Conservation (phyloP, 2,329 filamentous ascomycete species). For the Bertia moriformis region DNA sequence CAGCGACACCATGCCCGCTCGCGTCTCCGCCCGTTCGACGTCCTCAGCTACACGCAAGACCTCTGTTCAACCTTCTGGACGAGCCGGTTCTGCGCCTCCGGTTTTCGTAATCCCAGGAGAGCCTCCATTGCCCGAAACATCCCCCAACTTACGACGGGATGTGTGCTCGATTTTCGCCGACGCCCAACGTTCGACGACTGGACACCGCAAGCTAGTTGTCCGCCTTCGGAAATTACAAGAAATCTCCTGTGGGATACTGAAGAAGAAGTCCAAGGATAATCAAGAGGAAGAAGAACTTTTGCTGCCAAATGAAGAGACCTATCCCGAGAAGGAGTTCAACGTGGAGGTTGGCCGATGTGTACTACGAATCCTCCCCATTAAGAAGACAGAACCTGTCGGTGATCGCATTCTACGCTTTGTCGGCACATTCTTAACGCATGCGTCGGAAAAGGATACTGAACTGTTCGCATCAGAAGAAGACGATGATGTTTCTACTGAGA, state of each 20-base stretch:
- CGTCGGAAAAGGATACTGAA: conserved; percentile 57
- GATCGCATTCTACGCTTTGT: conserved; percentile 77
- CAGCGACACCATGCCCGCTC: not conserved
- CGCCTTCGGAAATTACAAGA: conserved; percentile 84
- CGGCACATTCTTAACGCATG: conserved; percentile 69
- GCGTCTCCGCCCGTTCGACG: conserved; percentile 19
- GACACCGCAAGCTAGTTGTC: conserved; percentile 78
- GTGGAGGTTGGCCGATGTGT: conserved; percentile 72
- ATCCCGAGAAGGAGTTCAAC: conserved; percentile 78
- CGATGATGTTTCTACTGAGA: conserved; percentile 46
- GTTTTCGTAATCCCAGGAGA: conserved; percentile 27
- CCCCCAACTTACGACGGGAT: conserved; percentile 58
- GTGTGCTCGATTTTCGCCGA: conserved; percentile 62
- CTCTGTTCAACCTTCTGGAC: conserved; percentile 17
- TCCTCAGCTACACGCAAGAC: conserved; percentile 8
- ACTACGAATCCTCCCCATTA: conserved; percentile 67
- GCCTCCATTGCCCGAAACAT: conserved; percentile 58
- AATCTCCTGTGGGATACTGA: conserved; percentile 54
- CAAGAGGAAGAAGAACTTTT: conserved; percentile 28
- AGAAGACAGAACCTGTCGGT: conserved; percentile 79
- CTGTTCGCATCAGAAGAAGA: conserved; percentile 38
- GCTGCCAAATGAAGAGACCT: conserved; percentile 37
- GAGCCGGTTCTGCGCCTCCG: conserved; percentile 29
- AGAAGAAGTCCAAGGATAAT: conserved; percentile 19
- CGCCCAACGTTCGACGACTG: conserved; percentile 77